Conservation (phyloP, 495 filamentous ascomycete species). For the Lasiosphaeris hirsuta region DNA sequence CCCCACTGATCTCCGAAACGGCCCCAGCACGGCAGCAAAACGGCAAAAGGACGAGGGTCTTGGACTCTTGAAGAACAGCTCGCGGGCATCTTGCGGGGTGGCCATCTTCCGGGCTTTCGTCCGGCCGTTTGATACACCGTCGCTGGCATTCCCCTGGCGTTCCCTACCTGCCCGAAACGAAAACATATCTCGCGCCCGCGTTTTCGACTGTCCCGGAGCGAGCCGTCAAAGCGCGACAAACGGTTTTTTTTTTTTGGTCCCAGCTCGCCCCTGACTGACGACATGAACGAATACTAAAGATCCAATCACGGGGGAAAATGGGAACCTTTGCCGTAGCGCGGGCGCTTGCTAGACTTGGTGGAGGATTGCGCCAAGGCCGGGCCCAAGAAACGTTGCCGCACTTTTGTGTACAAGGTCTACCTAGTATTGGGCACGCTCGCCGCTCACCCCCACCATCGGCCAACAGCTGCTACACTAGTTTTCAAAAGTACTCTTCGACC, state of each 20-base stretch:
- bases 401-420: background rate
- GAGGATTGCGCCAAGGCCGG: background rate
- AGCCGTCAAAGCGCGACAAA: no score
- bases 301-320: conserved; percentile 8
- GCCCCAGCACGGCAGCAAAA: background rate
- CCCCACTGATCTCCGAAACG: conserved; percentile 12
- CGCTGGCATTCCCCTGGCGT: background rate
- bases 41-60: background rate
- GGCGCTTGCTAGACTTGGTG: conserved; percentile 2
- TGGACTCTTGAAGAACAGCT: background rate
- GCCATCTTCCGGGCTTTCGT: no score
- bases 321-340: conserved; percentile 4
- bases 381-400: background rate
- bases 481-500: no score
- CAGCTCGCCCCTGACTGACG: no score
- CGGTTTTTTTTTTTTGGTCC: no score
- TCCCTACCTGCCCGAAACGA: background rate
- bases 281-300: background rate
- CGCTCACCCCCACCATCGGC: no score
- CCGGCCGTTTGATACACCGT: background rate
- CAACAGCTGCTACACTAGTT: no score
- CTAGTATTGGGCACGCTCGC: background rate
- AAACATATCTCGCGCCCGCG: background rate
- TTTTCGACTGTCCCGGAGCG: no score
- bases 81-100: background rate